Base-by-base conservation (phyloP, 140 eudicot genomes). In the Cichorium intybus region DNA sequence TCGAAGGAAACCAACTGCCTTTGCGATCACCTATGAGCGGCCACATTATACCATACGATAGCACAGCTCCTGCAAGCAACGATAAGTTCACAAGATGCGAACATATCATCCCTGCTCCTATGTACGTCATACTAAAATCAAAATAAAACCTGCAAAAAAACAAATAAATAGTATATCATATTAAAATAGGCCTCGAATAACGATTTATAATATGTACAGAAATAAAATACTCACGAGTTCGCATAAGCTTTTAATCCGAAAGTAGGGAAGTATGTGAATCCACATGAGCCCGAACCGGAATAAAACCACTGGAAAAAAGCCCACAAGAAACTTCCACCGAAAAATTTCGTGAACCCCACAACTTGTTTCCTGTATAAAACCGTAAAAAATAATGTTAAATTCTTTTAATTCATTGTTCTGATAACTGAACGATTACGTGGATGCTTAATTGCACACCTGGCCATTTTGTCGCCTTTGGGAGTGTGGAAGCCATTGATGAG, bases 101-200 rank as follows among this genome's bases (percentile, higher is more conserved):
- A 76, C 97, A 88, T 34, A 93, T 88, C 99, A 93, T 93, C 55
- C 99, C 99, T 26, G 99, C 97, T 55, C 99, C 99, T 34, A 93
- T 46, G 55, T 88, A 93, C 2, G 97, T 93, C 97, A 82, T 81
- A 48, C 88, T 82, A 68, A 93, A 93, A 78, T 93, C 99, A 53
- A 93, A 93, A 84, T 79, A 88, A 76, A 93, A 93, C 61, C 99
- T 93, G 97, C 90, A 79, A 24, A 63, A n/a, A 61, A 59, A 5
- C 49, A 54, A 41, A 3, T 0, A 28, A 66, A 22, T 51, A 53
- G 3, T 49, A 58, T 46, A 2, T 1, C 14, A 17, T 45, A 56
- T 68, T 64, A 72, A 69, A 51, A 56, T 5, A 4, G 15, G 24
- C 24, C 22, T 55, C 31, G 2, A 6, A 39, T 34, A 49, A 21